A percentile compares a stretch with the other conserved stretches of the same genome.
These are phyloP conservation scores for Cryphonectria carpinicola DNA, from an alignment of 2,329 filamentous ascomycete species.

Conservation along the genomic window DNA sequence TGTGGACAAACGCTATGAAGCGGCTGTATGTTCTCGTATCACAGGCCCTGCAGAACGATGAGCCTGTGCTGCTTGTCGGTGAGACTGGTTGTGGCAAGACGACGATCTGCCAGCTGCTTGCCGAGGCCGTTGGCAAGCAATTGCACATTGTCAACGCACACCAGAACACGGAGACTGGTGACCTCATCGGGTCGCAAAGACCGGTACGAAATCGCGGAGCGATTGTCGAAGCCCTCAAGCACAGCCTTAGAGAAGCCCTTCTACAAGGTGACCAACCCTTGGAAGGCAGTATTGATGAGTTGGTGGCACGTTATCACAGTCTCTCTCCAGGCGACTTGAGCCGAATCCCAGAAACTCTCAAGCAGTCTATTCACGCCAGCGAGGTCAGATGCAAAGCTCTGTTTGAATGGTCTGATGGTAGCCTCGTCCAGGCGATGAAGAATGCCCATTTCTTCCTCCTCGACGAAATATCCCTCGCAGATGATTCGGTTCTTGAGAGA, in stretches of 20 bases:
- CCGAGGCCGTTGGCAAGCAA: conserved; percentile 75
- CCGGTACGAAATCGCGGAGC: conserved; percentile 84
- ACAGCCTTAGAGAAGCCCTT: conserved; percentile 60
- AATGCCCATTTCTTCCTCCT: conserved; percentile 88
- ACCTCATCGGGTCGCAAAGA: conserved; percentile 93
- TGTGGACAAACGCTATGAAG: conserved; percentile 96
- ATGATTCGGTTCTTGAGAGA: conserved; percentile 94
- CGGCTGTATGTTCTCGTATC: conserved; percentile 89
- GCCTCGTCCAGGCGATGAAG: conserved; percentile 91
- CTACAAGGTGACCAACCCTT: conserved; percentile 40
- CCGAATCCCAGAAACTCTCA: conserved; percentile 52
- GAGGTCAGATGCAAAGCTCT: conserved; percentile 75
- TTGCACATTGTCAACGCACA: conserved; percentile 95
- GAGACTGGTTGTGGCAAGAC: conserved; percentile 99
- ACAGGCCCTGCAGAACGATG: conserved; percentile 83
- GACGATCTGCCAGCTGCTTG: conserved; percentile 89
- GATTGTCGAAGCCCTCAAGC: conserved; percentile 66
- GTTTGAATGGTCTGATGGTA: conserved; percentile 97
- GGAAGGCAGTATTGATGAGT: conserved; percentile 53
- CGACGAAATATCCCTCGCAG: conserved; percentile 96
- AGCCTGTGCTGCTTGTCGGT: conserved; percentile 91
- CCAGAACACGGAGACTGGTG: conserved; percentile 96
- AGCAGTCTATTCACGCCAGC: conserved; percentile 50
- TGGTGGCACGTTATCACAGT: conserved; percentile 63
- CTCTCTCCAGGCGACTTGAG: conserved; percentile 50